Conservation (phyloP, 176 grass and related monocot genomes). For the Zoysia pacifica region DNA sequence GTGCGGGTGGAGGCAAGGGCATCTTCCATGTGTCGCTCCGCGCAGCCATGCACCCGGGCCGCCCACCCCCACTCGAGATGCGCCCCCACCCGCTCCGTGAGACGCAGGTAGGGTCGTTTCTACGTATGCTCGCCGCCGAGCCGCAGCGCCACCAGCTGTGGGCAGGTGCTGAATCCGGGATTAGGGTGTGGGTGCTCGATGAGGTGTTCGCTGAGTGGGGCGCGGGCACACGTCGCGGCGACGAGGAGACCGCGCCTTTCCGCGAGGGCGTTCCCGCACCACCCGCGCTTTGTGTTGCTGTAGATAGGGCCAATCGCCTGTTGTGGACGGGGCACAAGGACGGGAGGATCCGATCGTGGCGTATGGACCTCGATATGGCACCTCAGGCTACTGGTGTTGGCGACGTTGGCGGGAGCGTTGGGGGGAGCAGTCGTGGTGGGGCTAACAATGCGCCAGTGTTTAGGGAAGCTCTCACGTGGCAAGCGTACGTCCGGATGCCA, state of each 20-base stretch:
- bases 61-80: conserved; percentile 73
- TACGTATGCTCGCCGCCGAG: conserved; percentile 61
- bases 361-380: conserved; percentile 51
- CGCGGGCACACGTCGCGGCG: conserved; percentile 59
- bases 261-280: conserved; percentile 64
- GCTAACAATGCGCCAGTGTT: conserved; percentile 46
- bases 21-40: conserved; percentile 77
- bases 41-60: conserved; percentile 78
- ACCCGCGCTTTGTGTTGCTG: conserved; percentile 69
- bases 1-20: conserved; percentile 59
- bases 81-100: conserved; percentile 82
- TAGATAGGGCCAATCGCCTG: conserved; percentile 70
- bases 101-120: conserved; percentile 83
- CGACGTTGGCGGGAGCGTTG: conserved; percentile 34
- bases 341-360: conserved; percentile 86
- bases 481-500: conserved; percentile 65
- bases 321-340: conserved; percentile 96
- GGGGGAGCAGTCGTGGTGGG: conserved; percentile 33
- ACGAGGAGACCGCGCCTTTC: conserved; percentile 88
- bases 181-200: conserved; percentile 56
- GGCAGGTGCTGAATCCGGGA: conserved; percentile 57
- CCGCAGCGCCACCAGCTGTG: conserved; percentile 56
- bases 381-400: conserved; percentile 26
- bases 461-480: conserved; percentile 82
- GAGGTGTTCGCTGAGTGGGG: conserved; percentile 58